phyloP scores from a whole-genome alignment of 2,329 filamentous ascomycete species.

The Cercospora sp. region DNA sequence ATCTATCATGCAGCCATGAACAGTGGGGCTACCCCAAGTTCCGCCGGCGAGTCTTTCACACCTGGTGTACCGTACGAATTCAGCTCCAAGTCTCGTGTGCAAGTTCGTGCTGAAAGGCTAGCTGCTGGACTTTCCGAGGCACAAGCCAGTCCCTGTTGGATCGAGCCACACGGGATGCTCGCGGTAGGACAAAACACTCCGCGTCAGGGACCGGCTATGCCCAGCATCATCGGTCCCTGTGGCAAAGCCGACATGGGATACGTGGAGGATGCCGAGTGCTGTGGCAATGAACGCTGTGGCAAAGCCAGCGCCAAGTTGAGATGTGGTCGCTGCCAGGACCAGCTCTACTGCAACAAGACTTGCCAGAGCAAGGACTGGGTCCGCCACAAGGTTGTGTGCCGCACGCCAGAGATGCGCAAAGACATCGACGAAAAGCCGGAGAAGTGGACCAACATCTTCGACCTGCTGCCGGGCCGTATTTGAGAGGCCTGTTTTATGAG shows the following conservation, averaged over 20 bases:
- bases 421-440: background rate
- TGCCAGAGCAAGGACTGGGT: slow-evolving; percentile 12
- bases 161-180: background rate
- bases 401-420: slow-evolving; percentile 1
- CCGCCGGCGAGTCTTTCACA: background rate
- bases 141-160: background rate
- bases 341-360: slow-evolving; percentile 12
- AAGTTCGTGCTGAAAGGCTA: background rate
- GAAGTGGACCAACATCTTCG: slow-evolving; percentile 11
- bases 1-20: background rate
- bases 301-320: background rate
- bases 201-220: too few relatives aligned
- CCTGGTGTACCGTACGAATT: background rate
- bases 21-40: background rate
- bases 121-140: background rate
- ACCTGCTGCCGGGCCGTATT: background rate
- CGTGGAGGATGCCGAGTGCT: background rate
- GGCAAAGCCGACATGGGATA: background rate
- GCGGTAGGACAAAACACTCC: background rate
- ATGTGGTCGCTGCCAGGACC: slow-evolving; percentile 1
- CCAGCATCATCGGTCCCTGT: background rate
- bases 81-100: background rate
- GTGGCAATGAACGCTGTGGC: background rate
- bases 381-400: slow-evolving; percentile 11
- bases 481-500: background rate